Evolutionary conservation across 345 rosid genomes (phyloP).

Genomic region (Sisymbrium altissimum): DNA sequence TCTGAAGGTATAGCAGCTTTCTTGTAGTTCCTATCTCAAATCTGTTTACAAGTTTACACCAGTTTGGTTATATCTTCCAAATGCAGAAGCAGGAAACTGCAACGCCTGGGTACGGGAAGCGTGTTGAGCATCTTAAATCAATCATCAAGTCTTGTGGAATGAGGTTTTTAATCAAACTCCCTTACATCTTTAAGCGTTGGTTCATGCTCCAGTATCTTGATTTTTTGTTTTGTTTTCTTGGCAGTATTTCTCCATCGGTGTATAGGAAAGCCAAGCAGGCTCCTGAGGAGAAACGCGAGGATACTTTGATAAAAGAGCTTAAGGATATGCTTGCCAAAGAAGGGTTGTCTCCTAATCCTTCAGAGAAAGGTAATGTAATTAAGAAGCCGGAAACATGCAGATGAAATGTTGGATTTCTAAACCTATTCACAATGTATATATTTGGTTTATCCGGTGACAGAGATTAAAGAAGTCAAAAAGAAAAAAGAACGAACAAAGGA

Average conservation of each 20-base stretch:
- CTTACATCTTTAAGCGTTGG: background rate
- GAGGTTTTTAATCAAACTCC: conserved; percentile 48
- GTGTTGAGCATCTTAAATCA: conserved; percentile 78
- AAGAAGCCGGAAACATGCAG: background rate
- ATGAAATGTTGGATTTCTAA: background rate
- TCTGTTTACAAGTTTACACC: background rate
- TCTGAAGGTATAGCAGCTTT: conserved; percentile 42
- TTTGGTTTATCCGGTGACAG: conserved; percentile 34
- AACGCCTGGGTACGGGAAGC: conserved; percentile 65
- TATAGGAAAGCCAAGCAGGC: conserved; percentile 88
- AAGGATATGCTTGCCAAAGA: conserved; percentile 79
- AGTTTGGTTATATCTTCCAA: conserved; percentile 10
- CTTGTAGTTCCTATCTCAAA: background rate
- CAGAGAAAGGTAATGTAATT: conserved; percentile 62
- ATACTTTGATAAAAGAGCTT: conserved; percentile 67
- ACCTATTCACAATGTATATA: background rate
- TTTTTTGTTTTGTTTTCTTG: background rate
- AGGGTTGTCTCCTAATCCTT: conserved; percentile 77
- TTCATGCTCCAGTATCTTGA: background rate
- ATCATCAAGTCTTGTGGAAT: conserved; percentile 78
- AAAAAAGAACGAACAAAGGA: conserved; percentile 76
- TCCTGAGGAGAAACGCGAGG: conserved; percentile 76
- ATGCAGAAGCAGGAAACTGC: conserved; percentile 67
- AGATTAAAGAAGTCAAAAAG: conserved; percentile 78
- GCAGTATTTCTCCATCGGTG: conserved; percentile 70